phyloP scores from a whole-genome alignment of 441 rosid species.

The Iberis amara region DNA sequence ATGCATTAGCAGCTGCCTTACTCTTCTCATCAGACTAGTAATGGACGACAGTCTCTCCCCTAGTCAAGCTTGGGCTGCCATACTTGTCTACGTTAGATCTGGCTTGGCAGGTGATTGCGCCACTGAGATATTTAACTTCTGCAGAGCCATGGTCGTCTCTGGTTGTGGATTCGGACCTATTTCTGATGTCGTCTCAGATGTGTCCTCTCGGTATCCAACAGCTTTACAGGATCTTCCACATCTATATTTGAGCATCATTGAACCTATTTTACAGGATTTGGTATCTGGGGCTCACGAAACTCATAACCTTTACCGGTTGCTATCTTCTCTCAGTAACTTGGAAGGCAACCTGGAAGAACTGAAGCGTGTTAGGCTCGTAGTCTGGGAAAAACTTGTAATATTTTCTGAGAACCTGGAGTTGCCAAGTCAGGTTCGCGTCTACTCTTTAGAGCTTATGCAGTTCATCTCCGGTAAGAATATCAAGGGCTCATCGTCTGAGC shows the following conservation, averaged over 20 bases:
- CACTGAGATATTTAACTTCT: conserved; percentile 48
- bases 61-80: conserved; percentile 77
- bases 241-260: conserved; percentile 60
- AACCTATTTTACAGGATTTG: conserved; percentile 58
- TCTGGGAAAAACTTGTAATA: conserved; percentile 71
- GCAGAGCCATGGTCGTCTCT: conserved; percentile 78
- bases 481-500: conserved; percentile 55
- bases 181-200: conserved; percentile 67
- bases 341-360: conserved; percentile 70
- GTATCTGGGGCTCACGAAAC: conserved; percentile 43
- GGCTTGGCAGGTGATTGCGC: conserved; percentile 53
- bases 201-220: conserved; percentile 36
- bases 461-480: conserved; percentile 51
- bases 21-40: conserved; percentile 64
- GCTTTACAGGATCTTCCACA: conserved; percentile 48
- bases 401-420: conserved; percentile 76
- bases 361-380: conserved; percentile 59
- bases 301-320: conserved; percentile 50
- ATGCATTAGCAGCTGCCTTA: conserved; percentile 58
- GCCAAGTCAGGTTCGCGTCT: conserved; percentile 72
- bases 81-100: conserved; percentile 44
- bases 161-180: conserved; percentile 79
- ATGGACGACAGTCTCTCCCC: conserved; percentile 91
- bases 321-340: conserved; percentile 75
- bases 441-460: conserved; percentile 86